phyloP scores from a whole-genome alignment of 2,329 filamentous ascomycete species.

The Paraphaeosphaeria minitans region DNA sequence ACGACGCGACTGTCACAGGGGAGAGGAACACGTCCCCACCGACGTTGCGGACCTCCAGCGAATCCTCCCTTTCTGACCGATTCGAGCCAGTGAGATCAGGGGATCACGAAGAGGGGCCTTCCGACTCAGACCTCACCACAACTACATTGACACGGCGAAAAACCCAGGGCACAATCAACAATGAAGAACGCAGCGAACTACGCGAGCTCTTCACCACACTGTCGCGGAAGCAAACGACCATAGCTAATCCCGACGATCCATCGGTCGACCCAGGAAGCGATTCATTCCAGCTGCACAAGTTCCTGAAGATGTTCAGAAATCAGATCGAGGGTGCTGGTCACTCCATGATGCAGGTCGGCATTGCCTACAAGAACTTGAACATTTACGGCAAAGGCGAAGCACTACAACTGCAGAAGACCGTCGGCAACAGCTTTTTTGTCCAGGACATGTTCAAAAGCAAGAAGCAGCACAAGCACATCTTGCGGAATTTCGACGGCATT shows the following conservation, averaged over 20 bases:
- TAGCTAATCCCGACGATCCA: conserved; percentile 49
- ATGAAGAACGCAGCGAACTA: conserved; percentile 33
- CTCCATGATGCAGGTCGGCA: conserved; percentile 59
- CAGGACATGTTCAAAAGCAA: conserved; percentile 63
- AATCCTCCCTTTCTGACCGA: conserved; percentile 12
- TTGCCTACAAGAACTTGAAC: conserved; percentile 68
- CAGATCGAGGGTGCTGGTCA: conserved; percentile 62
- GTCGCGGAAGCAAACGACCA: conserved; percentile 31
- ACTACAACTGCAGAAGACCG: conserved; percentile 71
- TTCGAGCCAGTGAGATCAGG: conserved; percentile 15
- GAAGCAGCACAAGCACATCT: conserved; percentile 59
- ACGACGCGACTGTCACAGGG: neutral
- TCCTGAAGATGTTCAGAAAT: conserved; percentile 55
- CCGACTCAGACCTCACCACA: conserved; percentile 4
- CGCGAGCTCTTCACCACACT: conserved; percentile 29
- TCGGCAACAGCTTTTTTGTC: conserved; percentile 62
- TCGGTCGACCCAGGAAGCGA: conserved; percentile 58
- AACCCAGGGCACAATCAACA: conserved; percentile 27
- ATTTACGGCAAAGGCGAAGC: conserved; percentile 71
- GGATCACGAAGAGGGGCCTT: conserved; percentile 9
- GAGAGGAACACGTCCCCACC: conserved; percentile 4
- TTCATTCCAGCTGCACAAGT: conserved; percentile 61
- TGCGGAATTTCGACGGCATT: conserved; percentile 59
- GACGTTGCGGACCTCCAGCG: conserved; percentile 13
- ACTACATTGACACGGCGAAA: conserved; percentile 14